A percentile compares a stretch with the other conserved stretches of the same genome.
phyloP scores from a whole-genome alignment of 306 rosid genomes.

The Cucurbita argyrosperma region DNA sequence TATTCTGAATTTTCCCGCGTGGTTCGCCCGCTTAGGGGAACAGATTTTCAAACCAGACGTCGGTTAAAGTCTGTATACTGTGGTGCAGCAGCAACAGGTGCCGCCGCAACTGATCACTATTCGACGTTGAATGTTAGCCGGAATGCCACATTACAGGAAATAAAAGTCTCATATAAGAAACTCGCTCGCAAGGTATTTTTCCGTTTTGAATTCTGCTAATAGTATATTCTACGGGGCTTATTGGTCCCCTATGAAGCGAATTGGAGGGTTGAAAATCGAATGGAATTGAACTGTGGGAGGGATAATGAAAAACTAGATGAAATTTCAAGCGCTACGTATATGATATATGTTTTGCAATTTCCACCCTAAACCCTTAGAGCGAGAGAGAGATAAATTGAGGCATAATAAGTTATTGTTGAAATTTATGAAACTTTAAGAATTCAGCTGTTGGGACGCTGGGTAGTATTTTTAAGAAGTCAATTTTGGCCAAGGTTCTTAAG shows the following conservation, averaged over 20 bases:
- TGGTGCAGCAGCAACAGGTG: constrained; percentile 14
- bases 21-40: background rate
- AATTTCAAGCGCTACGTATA: background rate
- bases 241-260: background rate
- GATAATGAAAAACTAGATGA: background rate
- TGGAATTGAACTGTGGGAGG: background rate
- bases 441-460: background rate
- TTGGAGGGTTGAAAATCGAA: background rate
- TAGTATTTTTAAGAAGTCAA: background rate
- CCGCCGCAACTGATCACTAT: constrained; percentile 45
- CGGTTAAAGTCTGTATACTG: constrained; percentile 15
- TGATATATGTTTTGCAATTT: background rate
- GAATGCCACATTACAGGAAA: constrained; percentile 62
- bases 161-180: constrained; percentile 55
- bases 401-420: background rate
- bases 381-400: background rate
- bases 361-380: background rate
- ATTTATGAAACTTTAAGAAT: background rate
- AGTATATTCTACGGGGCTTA: background rate
- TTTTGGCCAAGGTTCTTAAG: background rate
- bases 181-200: constrained; percentile 74
- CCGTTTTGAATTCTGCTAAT: background rate
- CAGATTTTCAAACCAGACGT: background rate
- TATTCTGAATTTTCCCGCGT: background rate
- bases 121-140: constrained; percentile 44